A percentile compares a stretch with the other conserved stretches of the same genome.
Evolutionary conservation across 371 early-diverging fungal species (phyloP).

Genomic region (Entomophthora muscae): DNA sequence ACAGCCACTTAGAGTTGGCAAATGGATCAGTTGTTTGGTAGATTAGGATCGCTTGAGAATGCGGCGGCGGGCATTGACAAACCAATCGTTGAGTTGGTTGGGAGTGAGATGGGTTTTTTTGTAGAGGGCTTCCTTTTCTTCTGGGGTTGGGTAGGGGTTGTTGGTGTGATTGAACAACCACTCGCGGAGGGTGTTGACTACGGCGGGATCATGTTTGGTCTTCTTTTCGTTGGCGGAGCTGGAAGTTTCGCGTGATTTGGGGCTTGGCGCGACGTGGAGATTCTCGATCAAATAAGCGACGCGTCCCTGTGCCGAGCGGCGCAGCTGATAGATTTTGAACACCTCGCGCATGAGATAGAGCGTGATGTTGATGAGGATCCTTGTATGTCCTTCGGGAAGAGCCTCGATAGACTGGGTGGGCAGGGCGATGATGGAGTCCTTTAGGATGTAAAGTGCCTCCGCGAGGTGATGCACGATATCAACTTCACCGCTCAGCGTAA

Average conservation of each 20-base stretch:
- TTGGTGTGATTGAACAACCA: slow-evolving; percentile 57
- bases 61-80: slow-evolving; percentile 60
- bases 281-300: background rate
- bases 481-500: background rate
- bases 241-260: background rate
- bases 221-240: slow-evolving; percentile 12
- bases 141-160: slow-evolving; percentile 68
- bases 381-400: background rate
- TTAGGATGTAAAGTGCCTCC: background rate
- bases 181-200: slow-evolving; percentile 12
- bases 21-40: too few relatives aligned
- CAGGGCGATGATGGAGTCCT: background rate
- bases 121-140: slow-evolving; percentile 43
- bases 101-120: slow-evolving; percentile 39
- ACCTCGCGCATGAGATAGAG: background rate
- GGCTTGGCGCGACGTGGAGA: background rate
- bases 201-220: slow-evolving; percentile 37
- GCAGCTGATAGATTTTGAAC: background rate
- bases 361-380: background rate
- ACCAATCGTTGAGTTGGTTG: slow-evolving; percentile 79
- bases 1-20: too few relatives aligned
- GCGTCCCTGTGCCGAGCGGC: background rate
- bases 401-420: background rate
- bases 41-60: too few relatives aligned
- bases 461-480: background rate